Evolutionary conservation across 208 protist genomes (phyloP).

Genomic region (Leishmania gerbilli): DNA sequence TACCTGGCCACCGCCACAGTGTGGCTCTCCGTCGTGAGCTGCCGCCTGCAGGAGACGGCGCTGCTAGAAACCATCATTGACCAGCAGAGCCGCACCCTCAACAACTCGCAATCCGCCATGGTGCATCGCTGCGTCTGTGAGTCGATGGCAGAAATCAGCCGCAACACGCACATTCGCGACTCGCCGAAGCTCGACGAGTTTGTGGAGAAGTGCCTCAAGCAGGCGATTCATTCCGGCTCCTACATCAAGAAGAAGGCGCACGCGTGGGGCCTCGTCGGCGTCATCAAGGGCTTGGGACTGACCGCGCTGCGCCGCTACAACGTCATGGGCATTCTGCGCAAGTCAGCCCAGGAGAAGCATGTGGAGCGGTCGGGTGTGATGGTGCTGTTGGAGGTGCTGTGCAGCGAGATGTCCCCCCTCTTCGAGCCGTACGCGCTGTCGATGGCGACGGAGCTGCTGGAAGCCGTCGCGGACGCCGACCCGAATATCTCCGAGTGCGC

Average conservation of each 20-base stretch:
- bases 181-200: constrained; percentile 87
- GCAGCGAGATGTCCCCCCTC: constrained; percentile 67
- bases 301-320: constrained; percentile 71
- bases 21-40: constrained; percentile 90
- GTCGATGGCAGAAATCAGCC: constrained; percentile 87
- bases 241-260: constrained; percentile 94
- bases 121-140: constrained; percentile 90
- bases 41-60: constrained; percentile 79
- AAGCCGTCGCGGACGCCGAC: constrained; percentile 84
- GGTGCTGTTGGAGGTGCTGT: constrained; percentile 87
- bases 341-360: constrained; percentile 72
- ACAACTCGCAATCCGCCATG: constrained; percentile 88
- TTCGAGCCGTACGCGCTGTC: constrained; percentile 91
- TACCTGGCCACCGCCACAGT: constrained; percentile 87
- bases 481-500: constrained; percentile 86
- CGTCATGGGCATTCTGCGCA: constrained; percentile 67
- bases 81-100: constrained; percentile 87
- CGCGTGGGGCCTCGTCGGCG: constrained; percentile 84
- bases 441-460: constrained; percentile 67
- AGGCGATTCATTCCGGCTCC: constrained; percentile 78
- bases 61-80: constrained; percentile 87
- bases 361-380: constrained; percentile 81
- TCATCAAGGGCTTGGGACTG: constrained; percentile 84
- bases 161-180: constrained; percentile 63
- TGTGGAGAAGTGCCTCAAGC: constrained; percentile 91